Evolutionary conservation across 2,329 filamentous ascomycete species (phyloP).

Genomic region (Diplodia intermedia): DNA sequence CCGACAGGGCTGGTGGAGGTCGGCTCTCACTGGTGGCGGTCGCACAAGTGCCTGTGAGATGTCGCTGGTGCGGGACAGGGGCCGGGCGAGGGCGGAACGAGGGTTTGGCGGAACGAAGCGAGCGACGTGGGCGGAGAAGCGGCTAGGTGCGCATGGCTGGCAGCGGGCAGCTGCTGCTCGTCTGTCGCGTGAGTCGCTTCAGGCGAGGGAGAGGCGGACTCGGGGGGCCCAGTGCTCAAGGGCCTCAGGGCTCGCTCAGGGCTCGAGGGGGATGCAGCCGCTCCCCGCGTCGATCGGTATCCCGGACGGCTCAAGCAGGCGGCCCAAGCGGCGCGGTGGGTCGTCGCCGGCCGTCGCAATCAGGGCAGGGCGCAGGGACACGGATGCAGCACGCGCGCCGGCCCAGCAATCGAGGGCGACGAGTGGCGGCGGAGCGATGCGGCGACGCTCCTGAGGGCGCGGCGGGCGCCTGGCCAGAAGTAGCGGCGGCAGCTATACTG

Average conservation of each 20-base stretch:
- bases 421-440: not conserved
- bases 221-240: constrained; percentile 27
- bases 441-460: constrained; percentile 7
- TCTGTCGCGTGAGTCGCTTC: not conserved
- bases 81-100: constrained; percentile 6
- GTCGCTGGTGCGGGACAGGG: not conserved
- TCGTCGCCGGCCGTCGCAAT: constrained; percentile 3
- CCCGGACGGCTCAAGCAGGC: constrained; percentile 3
- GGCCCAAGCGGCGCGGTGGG: not conserved
- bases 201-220: constrained; percentile 16
- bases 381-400: constrained; percentile 12
- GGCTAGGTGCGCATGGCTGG: constrained; percentile 22
- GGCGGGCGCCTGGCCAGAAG: not conserved
- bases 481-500: constrained; percentile 13
- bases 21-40: constrained; percentile 12
- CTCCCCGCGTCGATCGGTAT: constrained; percentile 29
- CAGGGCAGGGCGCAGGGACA: constrained; percentile 6
- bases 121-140: constrained; percentile 6
- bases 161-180: constrained; percentile 15
- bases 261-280: constrained; percentile 13
- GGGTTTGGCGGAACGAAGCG: not conserved
- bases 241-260: not conserved
- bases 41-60: constrained; percentile 13
- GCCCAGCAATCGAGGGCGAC: not conserved
- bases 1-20: constrained; percentile 18